Base-by-base conservation (phyloP, 2,329 filamentous ascomycete genomes). In the Mycocentrospora acerina region DNA sequence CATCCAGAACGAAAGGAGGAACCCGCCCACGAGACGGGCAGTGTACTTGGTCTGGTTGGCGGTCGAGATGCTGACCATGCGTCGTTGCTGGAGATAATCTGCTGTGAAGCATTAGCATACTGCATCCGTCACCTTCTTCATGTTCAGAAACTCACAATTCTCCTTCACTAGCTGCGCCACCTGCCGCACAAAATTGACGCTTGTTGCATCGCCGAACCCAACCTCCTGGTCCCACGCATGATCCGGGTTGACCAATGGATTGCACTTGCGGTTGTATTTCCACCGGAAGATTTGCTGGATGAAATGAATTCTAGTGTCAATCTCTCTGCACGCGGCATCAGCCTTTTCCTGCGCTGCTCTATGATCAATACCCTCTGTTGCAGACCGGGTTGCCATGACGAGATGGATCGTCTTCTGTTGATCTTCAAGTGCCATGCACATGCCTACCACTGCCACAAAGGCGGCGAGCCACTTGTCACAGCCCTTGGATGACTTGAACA, bases 371-470 rank as follows among this genome's bases (percentile, higher is more conserved):
- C 54, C 42, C 15, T 64, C 58, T n/a, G 63, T 66, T 11, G 40
- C 37, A 0, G 63, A 54, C 24, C 65, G 62, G 10, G 69, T 69
- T 15, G 69, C 64, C 67, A 60, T 71, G 57, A 68, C 57, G n/a
- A 72, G 55, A 29, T 72, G 67, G 4, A 74, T 60, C 0, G 70
- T 72, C 44, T 69, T 69, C 40, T 76, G 73, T 22, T 70, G 65
- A 40, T 74, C 70, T 45, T 76, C 73, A 13, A 72, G 60, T 3
- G 70, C 70, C 68, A 75, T 74, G 17, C 67, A 71, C 37, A 76
- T 67, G 24, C 71, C 72, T 1, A 75, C 60, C 27, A 74, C 68
- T 17, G 69, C 64, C 34, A 71, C 64, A 44, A 76, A 75, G 1
- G 71, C 67, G 0, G 66, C 60, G 5, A 74, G 59, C 73, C 73